Evolutionary conservation across 1,139 yeast species (phyloP).

Genomic region (Candida neerlandica): DNA sequence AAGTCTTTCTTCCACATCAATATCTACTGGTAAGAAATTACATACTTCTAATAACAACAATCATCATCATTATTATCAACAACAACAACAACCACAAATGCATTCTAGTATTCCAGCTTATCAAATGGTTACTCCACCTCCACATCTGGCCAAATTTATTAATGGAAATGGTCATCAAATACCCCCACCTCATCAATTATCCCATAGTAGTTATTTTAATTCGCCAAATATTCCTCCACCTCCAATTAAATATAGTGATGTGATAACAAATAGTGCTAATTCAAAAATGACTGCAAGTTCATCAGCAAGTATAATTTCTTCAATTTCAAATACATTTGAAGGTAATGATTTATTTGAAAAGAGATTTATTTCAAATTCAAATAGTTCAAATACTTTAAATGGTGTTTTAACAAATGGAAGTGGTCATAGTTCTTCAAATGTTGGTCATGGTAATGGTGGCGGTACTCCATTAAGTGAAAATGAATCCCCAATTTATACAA

Average conservation of each 20-base stretch:
- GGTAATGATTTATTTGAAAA: slow-evolving; percentile 8
- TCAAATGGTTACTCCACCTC: slow-evolving; percentile 11
- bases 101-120: slow-evolving; percentile 2
- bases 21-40: slow-evolving; percentile 7
- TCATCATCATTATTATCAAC: not conserved
- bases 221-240: slow-evolving; percentile 8
- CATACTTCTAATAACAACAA: slow-evolving; percentile 3
- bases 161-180: not conserved
- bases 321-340: slow-evolving; percentile 5
- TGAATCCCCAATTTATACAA: slow-evolving; percentile 12
- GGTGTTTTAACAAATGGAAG: not conserved
- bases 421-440: not conserved
- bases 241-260: slow-evolving; percentile 3
- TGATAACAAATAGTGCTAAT: not conserved
- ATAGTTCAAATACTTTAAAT: not conserved
- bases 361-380: slow-evolving; percentile 2
- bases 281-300: slow-evolving; percentile 5
- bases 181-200: slow-evolving; percentile 6
- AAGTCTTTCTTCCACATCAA: not conserved
- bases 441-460: not conserved
- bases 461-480: slow-evolving; percentile 15
- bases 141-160: not conserved
- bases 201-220: slow-evolving; percentile 5
- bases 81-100: not conserved
- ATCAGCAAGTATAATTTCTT: slow-evolving; percentile 6